Evolutionary conservation across 768 basidiomycete species (phyloP).

Genomic region (Boletus barrowsii): DNA sequence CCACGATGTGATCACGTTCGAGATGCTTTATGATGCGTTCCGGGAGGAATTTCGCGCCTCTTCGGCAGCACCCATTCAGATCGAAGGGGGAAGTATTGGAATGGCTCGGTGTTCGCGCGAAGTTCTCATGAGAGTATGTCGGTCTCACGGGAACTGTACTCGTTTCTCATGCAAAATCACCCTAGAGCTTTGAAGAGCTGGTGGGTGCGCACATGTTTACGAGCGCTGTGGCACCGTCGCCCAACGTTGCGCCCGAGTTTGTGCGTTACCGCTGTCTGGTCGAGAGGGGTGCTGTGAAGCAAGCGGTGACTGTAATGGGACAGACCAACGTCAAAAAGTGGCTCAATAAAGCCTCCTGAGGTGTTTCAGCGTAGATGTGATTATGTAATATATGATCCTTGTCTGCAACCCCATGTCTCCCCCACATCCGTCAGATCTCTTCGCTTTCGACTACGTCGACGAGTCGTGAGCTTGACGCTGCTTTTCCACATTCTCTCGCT

Average conservation of each 20-base stretch:
- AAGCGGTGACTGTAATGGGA: slow-evolving; percentile 59
- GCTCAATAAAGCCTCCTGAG: slow-evolving; percentile 52
- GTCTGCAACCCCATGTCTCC: slow-evolving; percentile 10
- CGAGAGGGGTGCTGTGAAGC: slow-evolving; percentile 63
- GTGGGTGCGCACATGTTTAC: slow-evolving; percentile 55
- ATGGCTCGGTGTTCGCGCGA: slow-evolving; percentile 66
- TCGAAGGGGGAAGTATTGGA: slow-evolving; percentile 72
- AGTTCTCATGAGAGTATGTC: slow-evolving; percentile 64
- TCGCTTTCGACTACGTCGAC: slow-evolving; percentile 62
- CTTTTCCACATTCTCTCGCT: not conserved
- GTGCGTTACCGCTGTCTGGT: slow-evolving; percentile 68
- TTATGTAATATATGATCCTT: slow-evolving; percentile 23
- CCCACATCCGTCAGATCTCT: slow-evolving; percentile 15
- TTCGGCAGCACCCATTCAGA: slow-evolving; percentile 67
- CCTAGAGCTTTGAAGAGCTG: slow-evolving; percentile 76
- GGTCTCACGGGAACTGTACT: not conserved
- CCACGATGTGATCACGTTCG: slow-evolving; percentile 81
- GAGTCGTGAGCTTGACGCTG: slow-evolving; percentile 53
- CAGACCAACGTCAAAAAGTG: slow-evolving; percentile 77
- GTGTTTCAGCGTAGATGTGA: slow-evolving; percentile 2
- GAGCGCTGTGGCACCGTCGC: slow-evolving; percentile 44
- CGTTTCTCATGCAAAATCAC: not conserved
- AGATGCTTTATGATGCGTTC: slow-evolving; percentile 83
- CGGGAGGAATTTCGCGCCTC: slow-evolving; percentile 71
- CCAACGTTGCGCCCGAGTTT: slow-evolving; percentile 63